These are phyloP conservation scores for Phytophthora constricta DNA, from an alignment of 352 stramenopile genomes.

Conservation along the genomic window DNA sequence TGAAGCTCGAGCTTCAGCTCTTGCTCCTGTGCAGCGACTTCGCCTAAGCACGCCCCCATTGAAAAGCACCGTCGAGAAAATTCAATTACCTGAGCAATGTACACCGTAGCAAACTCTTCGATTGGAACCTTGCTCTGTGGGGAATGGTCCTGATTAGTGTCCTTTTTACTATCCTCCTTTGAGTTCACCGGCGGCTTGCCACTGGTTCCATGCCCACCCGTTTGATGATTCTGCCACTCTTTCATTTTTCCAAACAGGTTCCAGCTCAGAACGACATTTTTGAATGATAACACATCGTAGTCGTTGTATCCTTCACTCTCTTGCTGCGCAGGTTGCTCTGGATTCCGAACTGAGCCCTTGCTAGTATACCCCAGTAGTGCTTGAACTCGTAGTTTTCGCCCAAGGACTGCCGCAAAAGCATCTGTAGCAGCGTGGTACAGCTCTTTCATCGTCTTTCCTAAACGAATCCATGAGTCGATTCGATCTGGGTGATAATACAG, in stretches of 20 bases:
- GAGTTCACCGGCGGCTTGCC: conserved; percentile 4
- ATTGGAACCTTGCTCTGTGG: conserved; percentile 35
- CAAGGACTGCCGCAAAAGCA: conserved; percentile 59
- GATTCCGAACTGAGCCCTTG: neutral
- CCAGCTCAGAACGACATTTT: conserved; percentile 45
- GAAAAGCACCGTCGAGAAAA: conserved; percentile 68
- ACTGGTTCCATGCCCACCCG: conserved; percentile 10
- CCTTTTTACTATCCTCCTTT: conserved; percentile 9
- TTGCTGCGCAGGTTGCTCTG: neutral
- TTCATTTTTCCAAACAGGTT: conserved; percentile 69
- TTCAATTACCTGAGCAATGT: conserved; percentile 65
- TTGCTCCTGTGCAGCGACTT: conserved; percentile 19
- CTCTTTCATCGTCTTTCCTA: conserved; percentile 75
- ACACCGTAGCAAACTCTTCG: conserved; percentile 50
- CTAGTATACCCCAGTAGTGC: conserved; percentile 48
- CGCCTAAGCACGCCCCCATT: conserved; percentile 61
- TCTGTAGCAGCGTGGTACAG: conserved; percentile 72
- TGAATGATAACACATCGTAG: conserved; percentile 34
- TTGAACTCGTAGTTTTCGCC: conserved; percentile 44
- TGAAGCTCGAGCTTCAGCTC: conserved; percentile 19
- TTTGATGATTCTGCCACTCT: conserved; percentile 48
- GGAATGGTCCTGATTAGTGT: neutral
- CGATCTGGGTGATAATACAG: conserved; percentile 64
- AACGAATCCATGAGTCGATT: conserved; percentile 69
- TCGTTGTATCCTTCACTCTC: neutral